These are phyloP conservation scores for Cyclanthera cordifolia DNA, from an alignment of 306 rosid species.

Conservation along the genomic window DNA sequence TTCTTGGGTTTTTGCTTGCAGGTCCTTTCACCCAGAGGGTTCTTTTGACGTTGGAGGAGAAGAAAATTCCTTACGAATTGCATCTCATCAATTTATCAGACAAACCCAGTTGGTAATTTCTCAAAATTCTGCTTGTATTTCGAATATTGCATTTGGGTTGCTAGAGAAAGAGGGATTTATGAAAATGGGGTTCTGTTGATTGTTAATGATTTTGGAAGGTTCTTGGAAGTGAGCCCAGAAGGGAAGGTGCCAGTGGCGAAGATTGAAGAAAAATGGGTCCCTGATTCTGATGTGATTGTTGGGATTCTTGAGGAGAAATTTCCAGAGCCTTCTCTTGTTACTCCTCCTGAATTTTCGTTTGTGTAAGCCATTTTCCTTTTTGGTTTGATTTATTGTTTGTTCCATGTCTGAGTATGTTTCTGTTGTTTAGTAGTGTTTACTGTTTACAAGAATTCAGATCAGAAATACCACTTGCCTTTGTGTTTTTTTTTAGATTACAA, in stretches of 20 bases:
- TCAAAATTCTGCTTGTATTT: neutral
- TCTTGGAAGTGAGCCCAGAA: conserved; percentile 56
- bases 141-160: neutral
- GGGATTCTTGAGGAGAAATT: conserved; percentile 52
- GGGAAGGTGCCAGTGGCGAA: conserved; percentile 77
- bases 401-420: neutral
- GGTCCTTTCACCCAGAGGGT: conserved; percentile 85
- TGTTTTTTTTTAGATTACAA: too few relatives aligned
- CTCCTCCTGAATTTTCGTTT: conserved; percentile 54
- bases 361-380: conserved; percentile 37
- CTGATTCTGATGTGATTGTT: conserved; percentile 84
- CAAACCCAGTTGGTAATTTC: conserved; percentile 61
- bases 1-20: neutral
- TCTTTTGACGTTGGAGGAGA: conserved; percentile 72
- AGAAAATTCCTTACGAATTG: conserved; percentile 38
- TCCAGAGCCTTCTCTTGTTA: conserved; percentile 49
- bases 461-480: neutral
- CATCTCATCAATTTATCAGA: conserved; percentile 45
- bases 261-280: conserved; percentile 66
- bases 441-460: neutral
- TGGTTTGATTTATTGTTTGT: neutral
- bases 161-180: neutral
- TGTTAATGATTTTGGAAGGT: conserved; percentile 33
- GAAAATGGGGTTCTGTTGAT: conserved; percentile 13
- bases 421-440: neutral